Evolutionary conservation across 345 rosid genomes (phyloP), one percentile per base, ranked within the genome.

Genomic region (Jatropha curcas): DNA sequence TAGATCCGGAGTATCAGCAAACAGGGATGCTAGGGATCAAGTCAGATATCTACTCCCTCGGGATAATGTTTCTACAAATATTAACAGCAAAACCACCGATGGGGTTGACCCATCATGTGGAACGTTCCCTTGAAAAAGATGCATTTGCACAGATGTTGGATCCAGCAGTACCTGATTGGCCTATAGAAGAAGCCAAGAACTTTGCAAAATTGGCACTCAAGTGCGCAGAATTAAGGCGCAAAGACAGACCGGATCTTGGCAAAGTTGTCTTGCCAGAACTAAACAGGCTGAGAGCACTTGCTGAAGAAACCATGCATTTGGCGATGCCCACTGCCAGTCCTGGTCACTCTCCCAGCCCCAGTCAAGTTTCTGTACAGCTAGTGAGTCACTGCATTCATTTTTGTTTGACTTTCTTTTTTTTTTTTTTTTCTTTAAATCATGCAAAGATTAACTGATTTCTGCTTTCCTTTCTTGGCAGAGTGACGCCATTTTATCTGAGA

Each of bases 1-100:
- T 93, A 25, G 97, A 93, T 56, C 98, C 97, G 4, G 97, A 93
- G 82, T 93, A 93, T 79, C 97, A 93, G 80, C 98, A 89, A 79
- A 91, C 97, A 5, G 95, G 98, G 13, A 91, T 91, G 97, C 82
- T 93, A 43, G 93, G 97, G 1, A 83, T 88, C 4, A 93, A 93
- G 79, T 93, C 95, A 4, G 98, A 93, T 65, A 79, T 93, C 9
- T 91, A 89, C 71, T 93, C 97, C 0, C 84, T 91, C 0, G 98
- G 98, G 30, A 89, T 93, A 77, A 86, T 91, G 78, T 86, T 87
- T 67, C 88, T 93, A 16, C 97, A 93, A 81, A 58, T 93, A 19
- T 57, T 91, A 71, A 91, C 95, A 20, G 97, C 83, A 17, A 89
- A 86, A 70, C 76, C 98, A 7, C 86, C 98, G 0, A 91, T 93